phyloP scores from a whole-genome alignment of 768 basidiomycete genomes.

The Podaxis sp. region DNA sequence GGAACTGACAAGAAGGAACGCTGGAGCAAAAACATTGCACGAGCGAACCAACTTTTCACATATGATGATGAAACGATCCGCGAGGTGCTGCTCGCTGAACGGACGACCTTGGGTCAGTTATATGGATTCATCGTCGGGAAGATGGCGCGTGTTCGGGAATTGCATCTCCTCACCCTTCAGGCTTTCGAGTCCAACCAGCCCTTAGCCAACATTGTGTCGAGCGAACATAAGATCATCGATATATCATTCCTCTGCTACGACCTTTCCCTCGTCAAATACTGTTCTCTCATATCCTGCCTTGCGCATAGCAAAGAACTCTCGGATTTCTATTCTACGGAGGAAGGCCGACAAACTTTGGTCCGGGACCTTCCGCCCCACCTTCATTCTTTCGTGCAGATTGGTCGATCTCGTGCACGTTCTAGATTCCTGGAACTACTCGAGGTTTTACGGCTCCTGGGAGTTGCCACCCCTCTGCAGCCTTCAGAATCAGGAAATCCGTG shows the following conservation, averaged over 20 bases:
- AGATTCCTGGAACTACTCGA: constrained; percentile 63
- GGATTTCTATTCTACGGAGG: constrained; percentile 44
- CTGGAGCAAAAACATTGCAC: constrained; percentile 42
- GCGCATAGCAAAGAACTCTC: constrained; percentile 56
- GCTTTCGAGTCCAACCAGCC: constrained; percentile 39
- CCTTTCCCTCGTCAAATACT: constrained; percentile 63
- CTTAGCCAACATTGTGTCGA: constrained; percentile 48
- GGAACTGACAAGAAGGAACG: constrained; percentile 39
- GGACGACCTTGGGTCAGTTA: constrained; percentile 64
- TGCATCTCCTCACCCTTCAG: constrained; percentile 56
- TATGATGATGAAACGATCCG: constrained; percentile 54
- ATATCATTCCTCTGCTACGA: constrained; percentile 62
- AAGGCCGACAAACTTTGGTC: constrained; percentile 48
- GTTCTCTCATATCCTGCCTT: constrained; percentile 58
- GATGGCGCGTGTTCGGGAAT: constrained; percentile 56
- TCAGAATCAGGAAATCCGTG: constrained; percentile 39
- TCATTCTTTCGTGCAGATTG: constrained; percentile 51
- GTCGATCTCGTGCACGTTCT: constrained; percentile 54
- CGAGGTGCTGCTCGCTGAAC: constrained; percentile 65
- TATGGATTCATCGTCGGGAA: constrained; percentile 77
- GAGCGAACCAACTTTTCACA: constrained; percentile 51
- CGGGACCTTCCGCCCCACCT: constrained; percentile 52
- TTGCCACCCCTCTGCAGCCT: constrained; percentile 56
- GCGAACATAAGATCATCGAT: constrained; percentile 54
- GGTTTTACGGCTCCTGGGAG: constrained; percentile 52